Base-by-base conservation (phyloP, 2,329 filamentous ascomycete species). In the Lachnellula occidentalis region DNA sequence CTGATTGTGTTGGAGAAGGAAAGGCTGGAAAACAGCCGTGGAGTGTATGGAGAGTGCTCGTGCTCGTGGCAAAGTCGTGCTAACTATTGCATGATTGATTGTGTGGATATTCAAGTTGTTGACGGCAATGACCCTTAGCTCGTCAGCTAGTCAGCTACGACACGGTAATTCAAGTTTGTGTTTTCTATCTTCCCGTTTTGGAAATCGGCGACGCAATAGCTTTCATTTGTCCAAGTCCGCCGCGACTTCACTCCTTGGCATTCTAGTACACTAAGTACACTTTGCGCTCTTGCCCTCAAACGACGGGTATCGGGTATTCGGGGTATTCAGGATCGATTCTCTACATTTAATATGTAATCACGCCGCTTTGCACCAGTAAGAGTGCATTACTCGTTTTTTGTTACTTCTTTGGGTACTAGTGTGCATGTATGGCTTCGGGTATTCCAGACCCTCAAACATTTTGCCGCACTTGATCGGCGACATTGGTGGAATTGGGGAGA, bases 1-100 rank as follows among this genome's bases (percentile, higher is more conserved):
- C 66, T 43, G 64, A 68, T 48, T 67, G 65, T 50, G 66, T 74
- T 37, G 76, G 76, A 7, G 68, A 73, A 58, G 61, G 34, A 42
- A 62, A 24, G 60, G 51, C 4, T 65, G 58, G 60, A 58, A 46
- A 24, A 62, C 50, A 46, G 63, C 60, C 6, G 48, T 60, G 5
- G 47, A 58, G 42, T 46, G 53, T 15, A 65, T 64, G 53, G 60
- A 61, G 37, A 53, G 53, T 12, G 50, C 49, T 17, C 53, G 60
- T 24, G 57, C 58, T 6, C 52, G 61, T 34, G 63, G 63, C 1
- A 65, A 64, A 45, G 51, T 65, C 34, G 59, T 64, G 17, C 57
- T 65, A 57, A 36, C 8, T 2, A 12, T 24, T 12, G 12, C 22
- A 11, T 3, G 19, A 27, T 17, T 7, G 42, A 7, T 49, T 9